Evolutionary conservation across 2,329 filamentous ascomycete genomes (phyloP), one percentile per base, ranked within the genome.

Genomic region (Diaporthe sp.): DNA sequence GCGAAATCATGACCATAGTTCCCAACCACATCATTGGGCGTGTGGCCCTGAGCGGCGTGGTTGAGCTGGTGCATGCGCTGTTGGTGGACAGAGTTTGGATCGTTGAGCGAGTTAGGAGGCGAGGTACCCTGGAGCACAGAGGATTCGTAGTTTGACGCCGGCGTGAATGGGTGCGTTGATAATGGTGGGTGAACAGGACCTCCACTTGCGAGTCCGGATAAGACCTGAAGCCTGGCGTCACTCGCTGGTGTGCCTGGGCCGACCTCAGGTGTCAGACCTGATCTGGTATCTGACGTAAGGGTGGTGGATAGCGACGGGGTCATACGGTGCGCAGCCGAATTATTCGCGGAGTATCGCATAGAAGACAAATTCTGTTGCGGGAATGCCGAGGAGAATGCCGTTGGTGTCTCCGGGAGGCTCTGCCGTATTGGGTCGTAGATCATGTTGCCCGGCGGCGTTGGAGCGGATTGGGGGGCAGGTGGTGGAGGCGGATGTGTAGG

Each of bases 381-480:
- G 71, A 89, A 88, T 0, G 86, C 82, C 0, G 88, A 84, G 0
- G 88, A 86, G 68, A 87, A 89, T 80, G 90, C 88, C 37, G 84
- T 82, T 2, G 84, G 80, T 4, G 85, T 78, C 51, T 90, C 90
- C 0, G 89, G 89, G 0, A 90, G 82, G 74, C 87, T 90, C 77
- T 89, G 88, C 3, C 90, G 86, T 75, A 91, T 90, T 0, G 90
- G 89, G 73, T 92, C 90, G 74, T 91, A 92, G 3, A 89, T 87
- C 88, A 91, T 90, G 78, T 89, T 91, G 2, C 90, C 89, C 0
- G 90, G 88, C 0, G 89, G 87, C 2, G 88, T 89, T 31, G 86
- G 77, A 51, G 78, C 68, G 73, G 77, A 34, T 25, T 70, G 53
- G 22, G 76, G 76, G 51, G 77, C 74, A 15, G 71, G 57, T 44